Base-by-base conservation (phyloP, 1,139 yeast genomes). In the Debaryomycetaceae sp. region DNA sequence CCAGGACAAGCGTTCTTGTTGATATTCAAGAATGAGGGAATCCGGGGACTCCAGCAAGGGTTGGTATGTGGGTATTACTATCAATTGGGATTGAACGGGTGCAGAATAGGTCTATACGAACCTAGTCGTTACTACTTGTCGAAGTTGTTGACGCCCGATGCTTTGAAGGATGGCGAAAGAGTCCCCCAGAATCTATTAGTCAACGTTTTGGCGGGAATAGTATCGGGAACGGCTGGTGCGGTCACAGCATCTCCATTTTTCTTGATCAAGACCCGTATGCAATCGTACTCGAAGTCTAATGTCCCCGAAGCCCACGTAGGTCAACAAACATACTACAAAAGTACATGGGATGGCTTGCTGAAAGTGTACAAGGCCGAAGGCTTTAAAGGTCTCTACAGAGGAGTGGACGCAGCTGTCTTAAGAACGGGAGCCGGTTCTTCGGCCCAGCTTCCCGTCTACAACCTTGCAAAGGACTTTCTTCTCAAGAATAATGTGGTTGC, bases 351-450 rank as follows among this genome's bases (percentile, higher is more conserved):
- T 54, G 99, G 97, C 3, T 60, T 93, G 33, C 56, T 66, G 11
- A 72, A 81, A 33, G 81, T 93, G 37, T 81, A 71, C 59, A 68
- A 66, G 42, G 65, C 76, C 0, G 96, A 88, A 58, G 98, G 98
- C 4, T 41, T 89, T 49, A 68, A 65, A 45, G 98, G 97, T 2
- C 72, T 87, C 49, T 91, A 83, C 66, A 76, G 96, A 50, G 99
- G 99, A 50, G 89, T 90, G 4, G 96, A 89, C 62, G 97, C 99
- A 4, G 98, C 99, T 1, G 80, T 90, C 39, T 69, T 93, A 51
- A 80, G 99, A 65, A 93, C 99, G 1, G 97, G 97, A 57, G 87
- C 93, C 41, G 99, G 99, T 2, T 91, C 98, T 8, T 79, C 96
- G 34, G 97, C 90, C 30, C 99, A 93, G 70, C 72, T 93, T 56